These are phyloP conservation scores for Dactylis glomerata DNA, from an alignment of 176 grass and related monocot species.

Conservation along the genomic window DNA sequence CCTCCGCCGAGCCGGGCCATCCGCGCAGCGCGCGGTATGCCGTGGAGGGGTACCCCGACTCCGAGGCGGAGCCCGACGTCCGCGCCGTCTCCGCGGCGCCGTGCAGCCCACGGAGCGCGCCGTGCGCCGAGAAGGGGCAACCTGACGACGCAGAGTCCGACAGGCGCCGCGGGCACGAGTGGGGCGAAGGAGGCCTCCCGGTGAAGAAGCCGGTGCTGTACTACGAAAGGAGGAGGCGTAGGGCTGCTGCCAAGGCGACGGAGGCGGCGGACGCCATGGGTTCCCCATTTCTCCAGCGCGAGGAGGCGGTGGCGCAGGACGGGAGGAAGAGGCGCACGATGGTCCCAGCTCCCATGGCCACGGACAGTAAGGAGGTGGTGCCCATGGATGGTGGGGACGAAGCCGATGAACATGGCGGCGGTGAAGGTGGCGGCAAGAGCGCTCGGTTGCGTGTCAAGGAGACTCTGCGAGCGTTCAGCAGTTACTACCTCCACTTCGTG, in stretches of 20 bases:
- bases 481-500: slow-evolving; percentile 56
- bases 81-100: not conserved
- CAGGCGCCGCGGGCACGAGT: not conserved
- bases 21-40: slow-evolving; percentile 19
- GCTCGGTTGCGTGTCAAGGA: slow-evolving; percentile 38
- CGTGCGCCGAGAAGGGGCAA: slow-evolving; percentile 27
- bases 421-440: slow-evolving; percentile 30
- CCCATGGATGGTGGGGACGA: slow-evolving; percentile 3
- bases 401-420: not conserved
- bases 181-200: not conserved
- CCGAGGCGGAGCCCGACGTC: not conserved
- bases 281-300: slow-evolving; percentile 10
- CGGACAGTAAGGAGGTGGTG: not conserved
- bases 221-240: slow-evolving; percentile 9
- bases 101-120: slow-evolving; percentile 4
- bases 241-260: not conserved
- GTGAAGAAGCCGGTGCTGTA: slow-evolving; percentile 22
- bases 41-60: slow-evolving; percentile 17
- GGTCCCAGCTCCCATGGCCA: not conserved
- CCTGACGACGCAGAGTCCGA: slow-evolving; percentile 3
- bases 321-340: slow-evolving; percentile 16
- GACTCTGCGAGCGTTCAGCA: slow-evolving; percentile 51
- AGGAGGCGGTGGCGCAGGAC: slow-evolving; percentile 29
- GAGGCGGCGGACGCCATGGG: not conserved
- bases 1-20: not conserved